phyloP scores from a whole-genome alignment of 176 grass and related monocot species.

The Ananas comosus region DNA sequence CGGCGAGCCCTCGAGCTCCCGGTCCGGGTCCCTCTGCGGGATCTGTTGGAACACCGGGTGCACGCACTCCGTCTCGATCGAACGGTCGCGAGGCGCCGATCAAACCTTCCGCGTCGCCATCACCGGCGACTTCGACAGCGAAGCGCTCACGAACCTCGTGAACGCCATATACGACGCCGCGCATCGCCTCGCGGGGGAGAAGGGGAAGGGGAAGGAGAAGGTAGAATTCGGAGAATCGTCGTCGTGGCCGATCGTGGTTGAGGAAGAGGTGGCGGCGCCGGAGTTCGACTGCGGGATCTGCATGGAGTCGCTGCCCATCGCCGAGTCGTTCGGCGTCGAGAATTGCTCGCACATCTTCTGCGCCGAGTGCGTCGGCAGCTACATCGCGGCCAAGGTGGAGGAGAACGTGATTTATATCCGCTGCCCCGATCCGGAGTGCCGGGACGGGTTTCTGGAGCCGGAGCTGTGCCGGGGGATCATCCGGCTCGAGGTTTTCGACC shows the following conservation, averaged over 20 bases:
- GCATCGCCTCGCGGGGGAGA: too few species aligned
- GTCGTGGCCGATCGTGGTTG: too few species aligned
- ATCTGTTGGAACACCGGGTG: neutral
- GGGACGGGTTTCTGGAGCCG: slow-evolving; percentile 20
- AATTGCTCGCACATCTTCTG: slow-evolving; percentile 43
- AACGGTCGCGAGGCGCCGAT: neutral
- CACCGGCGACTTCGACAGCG: too few species aligned
- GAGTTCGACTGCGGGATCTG: slow-evolving; percentile 49
- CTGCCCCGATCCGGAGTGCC: slow-evolving; percentile 48
- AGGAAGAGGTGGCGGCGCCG: neutral
- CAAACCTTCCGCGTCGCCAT: neutral
- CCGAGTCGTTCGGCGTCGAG: slow-evolving; percentile 23
- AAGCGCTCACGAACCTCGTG: too few species aligned
- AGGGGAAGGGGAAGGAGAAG: slow-evolving; percentile 10
- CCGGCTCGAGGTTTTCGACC: slow-evolving; percentile 29
- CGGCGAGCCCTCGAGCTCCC: slow-evolving; percentile 8
- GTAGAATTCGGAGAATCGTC: neutral
- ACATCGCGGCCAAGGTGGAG: slow-evolving; percentile 29
- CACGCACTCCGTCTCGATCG: neutral
- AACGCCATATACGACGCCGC: too few species aligned
- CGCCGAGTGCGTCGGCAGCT: slow-evolving; percentile 24
- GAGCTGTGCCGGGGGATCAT: slow-evolving; percentile 40
- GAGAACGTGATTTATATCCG: slow-evolving; percentile 27
- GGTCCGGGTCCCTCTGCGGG: slow-evolving; percentile 24
- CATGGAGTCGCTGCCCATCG: slow-evolving; percentile 24